phyloP scores from a whole-genome alignment of 257 asterid genomes.

The Echium plantagineum region DNA sequence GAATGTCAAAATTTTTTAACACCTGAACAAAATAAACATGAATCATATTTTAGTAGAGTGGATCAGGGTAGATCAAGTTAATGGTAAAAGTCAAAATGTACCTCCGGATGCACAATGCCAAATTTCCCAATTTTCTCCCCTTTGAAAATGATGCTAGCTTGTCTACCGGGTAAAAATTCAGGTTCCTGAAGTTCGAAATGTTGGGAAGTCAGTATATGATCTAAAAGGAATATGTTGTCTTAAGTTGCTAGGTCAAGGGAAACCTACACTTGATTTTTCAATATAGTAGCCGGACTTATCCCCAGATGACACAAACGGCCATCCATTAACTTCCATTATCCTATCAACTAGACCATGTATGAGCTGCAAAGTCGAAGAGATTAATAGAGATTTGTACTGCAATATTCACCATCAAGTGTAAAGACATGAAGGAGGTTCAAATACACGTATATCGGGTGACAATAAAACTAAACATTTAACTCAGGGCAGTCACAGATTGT shows the following conservation, averaged over 20 bases:
- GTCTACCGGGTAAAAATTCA: conserved; percentile 71
- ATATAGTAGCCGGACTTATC: conserved; percentile 60
- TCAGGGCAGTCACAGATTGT: not conserved
- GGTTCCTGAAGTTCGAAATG: conserved; percentile 48
- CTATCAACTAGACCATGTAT: conserved; percentile 88
- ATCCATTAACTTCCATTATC: conserved; percentile 77
- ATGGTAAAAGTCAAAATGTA: conserved; percentile 7
- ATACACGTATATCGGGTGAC: not conserved
- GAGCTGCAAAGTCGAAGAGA: conserved; percentile 33
- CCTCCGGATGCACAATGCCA: conserved; percentile 96
- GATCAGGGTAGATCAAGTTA: too few relatives aligned
- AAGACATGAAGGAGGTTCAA: not conserved
- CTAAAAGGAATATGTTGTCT: conserved; percentile 1
- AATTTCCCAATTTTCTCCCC: conserved; percentile 48
- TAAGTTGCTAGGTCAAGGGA: not conserved
- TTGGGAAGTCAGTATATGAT: conserved; percentile 5
- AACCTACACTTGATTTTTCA: conserved; percentile 58
- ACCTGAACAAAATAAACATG: conserved; percentile 35
- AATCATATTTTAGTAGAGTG: not conserved
- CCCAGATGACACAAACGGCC: conserved; percentile 53
- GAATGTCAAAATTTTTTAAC: conserved; percentile 67
- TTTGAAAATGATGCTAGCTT: conserved; percentile 49
- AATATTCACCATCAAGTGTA: not conserved
- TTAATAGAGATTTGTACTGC: not conserved
- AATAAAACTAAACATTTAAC: not conserved